These are phyloP conservation scores for Ustilago hordei DNA, from an alignment of 1,284 basidiomycete genomes.

Conservation along the genomic window DNA sequence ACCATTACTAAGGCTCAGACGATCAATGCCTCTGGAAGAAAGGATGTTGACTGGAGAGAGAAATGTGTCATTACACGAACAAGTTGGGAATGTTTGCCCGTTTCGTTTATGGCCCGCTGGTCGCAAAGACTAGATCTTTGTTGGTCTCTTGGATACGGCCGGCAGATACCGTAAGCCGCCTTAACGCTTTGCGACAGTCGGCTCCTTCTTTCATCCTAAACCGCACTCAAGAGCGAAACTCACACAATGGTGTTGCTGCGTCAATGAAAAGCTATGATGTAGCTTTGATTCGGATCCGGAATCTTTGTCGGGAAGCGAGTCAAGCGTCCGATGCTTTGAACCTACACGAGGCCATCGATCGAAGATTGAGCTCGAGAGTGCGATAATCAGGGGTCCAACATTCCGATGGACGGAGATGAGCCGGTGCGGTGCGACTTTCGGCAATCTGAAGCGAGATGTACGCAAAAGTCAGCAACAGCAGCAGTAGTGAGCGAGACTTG, in stretches of 20 bases:
- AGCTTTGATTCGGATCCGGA: background rate
- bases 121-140: background rate
- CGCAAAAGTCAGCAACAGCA: slow-evolving; percentile 3
- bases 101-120: background rate
- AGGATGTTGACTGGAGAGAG: background rate
- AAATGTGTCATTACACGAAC: background rate
- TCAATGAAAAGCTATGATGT: background rate
- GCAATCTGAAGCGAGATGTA: slow-evolving; percentile 19
- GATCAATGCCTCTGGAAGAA: slow-evolving; percentile 7
- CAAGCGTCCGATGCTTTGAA: slow-evolving; percentile 3
- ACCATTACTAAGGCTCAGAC: background rate
- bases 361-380: background rate
- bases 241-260: background rate
- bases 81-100: background rate
- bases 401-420: background rate
- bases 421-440: slow-evolving; percentile 4
- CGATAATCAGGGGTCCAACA: background rate
- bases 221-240: background rate
- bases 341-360: background rate
- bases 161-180: background rate
- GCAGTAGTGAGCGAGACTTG: background rate
- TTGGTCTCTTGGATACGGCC: background rate
- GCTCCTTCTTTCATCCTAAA: background rate
- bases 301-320: background rate
- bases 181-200: background rate